phyloP scores from a whole-genome alignment of 208 protist genomes.

The Crithidia brevicula region DNA sequence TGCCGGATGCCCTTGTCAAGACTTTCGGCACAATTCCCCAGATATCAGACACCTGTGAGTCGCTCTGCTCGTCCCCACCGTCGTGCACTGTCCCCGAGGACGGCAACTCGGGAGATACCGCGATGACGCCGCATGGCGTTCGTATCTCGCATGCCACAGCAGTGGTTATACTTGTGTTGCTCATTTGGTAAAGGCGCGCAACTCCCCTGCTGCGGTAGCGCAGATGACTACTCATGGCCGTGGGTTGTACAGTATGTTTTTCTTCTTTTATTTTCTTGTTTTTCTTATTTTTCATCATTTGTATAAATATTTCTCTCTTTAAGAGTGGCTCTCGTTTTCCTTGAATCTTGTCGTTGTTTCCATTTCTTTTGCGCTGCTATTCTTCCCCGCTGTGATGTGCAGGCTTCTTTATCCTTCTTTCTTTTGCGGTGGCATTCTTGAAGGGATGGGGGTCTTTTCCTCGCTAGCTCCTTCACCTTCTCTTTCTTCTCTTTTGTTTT shows the following conservation, averaged over 20 bases:
- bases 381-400: too few relatives aligned
- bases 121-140: not conserved
- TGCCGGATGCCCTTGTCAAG: not conserved
- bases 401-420: too few relatives aligned
- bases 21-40: constrained; percentile 11
- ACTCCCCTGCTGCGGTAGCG: not conserved
- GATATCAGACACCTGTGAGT: constrained; percentile 5
- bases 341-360: too few relatives aligned
- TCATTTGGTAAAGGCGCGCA: not conserved
- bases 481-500: too few relatives aligned
- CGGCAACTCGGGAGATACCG: not conserved
- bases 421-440: too few relatives aligned
- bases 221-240: not conserved
- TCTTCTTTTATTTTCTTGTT: not conserved
- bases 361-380: too few relatives aligned
- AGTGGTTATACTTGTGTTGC: not conserved
- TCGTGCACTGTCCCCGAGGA: not conserved
- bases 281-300: constrained; percentile 2
- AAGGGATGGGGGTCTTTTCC: too few relatives aligned
- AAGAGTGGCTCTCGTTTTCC: too few relatives aligned
- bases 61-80: not conserved
- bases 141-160: not conserved
- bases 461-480: too few relatives aligned
- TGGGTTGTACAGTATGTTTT: not conserved
- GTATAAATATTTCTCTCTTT: too few relatives aligned